These are phyloP conservation scores for Teratosphaeria viscida DNA, from an alignment of 2,329 filamentous ascomycete genomes.

Conservation along the genomic window DNA sequence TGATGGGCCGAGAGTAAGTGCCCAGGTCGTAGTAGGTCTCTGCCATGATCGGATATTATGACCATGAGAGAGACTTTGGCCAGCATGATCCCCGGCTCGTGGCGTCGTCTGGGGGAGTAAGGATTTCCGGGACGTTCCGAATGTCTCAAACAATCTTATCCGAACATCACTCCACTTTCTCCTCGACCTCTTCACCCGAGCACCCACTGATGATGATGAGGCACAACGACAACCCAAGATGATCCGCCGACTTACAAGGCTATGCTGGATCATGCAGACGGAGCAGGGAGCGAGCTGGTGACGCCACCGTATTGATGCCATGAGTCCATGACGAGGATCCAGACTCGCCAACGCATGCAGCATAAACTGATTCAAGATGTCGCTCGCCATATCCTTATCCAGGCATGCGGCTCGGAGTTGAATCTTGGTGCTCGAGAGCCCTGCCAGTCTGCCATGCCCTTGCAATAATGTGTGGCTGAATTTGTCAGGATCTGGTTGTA, in stretches of 20 bases:
- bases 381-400: too few relatives aligned
- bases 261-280: neutral
- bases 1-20: slow-evolving; percentile 45
- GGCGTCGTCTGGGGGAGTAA: neutral
- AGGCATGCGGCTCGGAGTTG: too few relatives aligned
- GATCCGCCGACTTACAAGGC: neutral
- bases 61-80: neutral
- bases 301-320: too few relatives aligned
- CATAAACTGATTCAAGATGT: too few relatives aligned
- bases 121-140: neutral
- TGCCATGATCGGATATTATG: neutral
- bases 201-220: neutral
- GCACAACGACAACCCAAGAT: neutral
- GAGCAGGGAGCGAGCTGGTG: too few relatives aligned
- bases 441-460: too few relatives aligned
- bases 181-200: neutral
- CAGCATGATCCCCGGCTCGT: neutral
- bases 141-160: too few relatives aligned
- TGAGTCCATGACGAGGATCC: too few relatives aligned
- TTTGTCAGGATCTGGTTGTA: too few relatives aligned
- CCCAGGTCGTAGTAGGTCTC: slow-evolving; percentile 46
- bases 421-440: too few relatives aligned
- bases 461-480: too few relatives aligned
- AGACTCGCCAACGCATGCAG: too few relatives aligned
- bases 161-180: neutral